These are phyloP conservation scores for Ogataea naganishii DNA, from an alignment of 805 yeast genomes.

Conservation along the genomic window DNA sequence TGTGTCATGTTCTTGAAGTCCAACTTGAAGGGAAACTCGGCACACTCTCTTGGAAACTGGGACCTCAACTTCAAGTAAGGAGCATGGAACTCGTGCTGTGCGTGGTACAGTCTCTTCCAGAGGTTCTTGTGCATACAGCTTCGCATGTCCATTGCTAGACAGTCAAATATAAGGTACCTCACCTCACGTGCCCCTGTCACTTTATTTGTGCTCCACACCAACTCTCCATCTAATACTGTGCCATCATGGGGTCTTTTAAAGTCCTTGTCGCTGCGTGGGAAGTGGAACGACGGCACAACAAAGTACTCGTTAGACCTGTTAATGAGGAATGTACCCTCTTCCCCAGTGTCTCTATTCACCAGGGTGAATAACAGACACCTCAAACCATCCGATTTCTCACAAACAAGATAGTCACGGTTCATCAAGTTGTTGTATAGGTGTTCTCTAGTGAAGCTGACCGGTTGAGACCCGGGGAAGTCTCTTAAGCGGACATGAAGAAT, in stretches of 20 bases:
- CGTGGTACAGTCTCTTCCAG: slow-evolving; percentile 79
- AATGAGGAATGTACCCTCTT: slow-evolving; percentile 83
- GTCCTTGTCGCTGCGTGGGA: slow-evolving; percentile 48
- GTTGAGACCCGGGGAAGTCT: slow-evolving; percentile 88
- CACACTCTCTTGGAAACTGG: slow-evolving; percentile 63
- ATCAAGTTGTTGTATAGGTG: slow-evolving; percentile 59
- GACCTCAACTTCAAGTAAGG: slow-evolving; percentile 72
- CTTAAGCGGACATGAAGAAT: slow-evolving; percentile 47
- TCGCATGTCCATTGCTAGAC: slow-evolving; percentile 75
- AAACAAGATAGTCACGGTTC: slow-evolving; percentile 78
- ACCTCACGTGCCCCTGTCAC: slow-evolving; percentile 50
- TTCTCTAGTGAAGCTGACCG: slow-evolving; percentile 74
- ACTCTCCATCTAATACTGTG: slow-evolving; percentile 88
- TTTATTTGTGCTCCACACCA: slow-evolving; percentile 62
- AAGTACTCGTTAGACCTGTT: slow-evolving; percentile 85
- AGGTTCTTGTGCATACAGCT: slow-evolving; percentile 61
- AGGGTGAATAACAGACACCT: slow-evolving; percentile 69
- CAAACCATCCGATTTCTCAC: slow-evolving; percentile 93
- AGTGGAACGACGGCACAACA: slow-evolving; percentile 74
- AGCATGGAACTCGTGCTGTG: slow-evolving; percentile 68
- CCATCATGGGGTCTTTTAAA: slow-evolving; percentile 69
- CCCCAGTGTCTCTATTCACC: slow-evolving; percentile 53
- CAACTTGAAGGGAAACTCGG: slow-evolving; percentile 75
- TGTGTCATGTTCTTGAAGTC: slow-evolving; percentile 84
- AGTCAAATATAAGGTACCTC: slow-evolving; percentile 84